Base-by-base conservation (phyloP, 352 stramenopile species). In the Globisporangium canariense region DNA sequence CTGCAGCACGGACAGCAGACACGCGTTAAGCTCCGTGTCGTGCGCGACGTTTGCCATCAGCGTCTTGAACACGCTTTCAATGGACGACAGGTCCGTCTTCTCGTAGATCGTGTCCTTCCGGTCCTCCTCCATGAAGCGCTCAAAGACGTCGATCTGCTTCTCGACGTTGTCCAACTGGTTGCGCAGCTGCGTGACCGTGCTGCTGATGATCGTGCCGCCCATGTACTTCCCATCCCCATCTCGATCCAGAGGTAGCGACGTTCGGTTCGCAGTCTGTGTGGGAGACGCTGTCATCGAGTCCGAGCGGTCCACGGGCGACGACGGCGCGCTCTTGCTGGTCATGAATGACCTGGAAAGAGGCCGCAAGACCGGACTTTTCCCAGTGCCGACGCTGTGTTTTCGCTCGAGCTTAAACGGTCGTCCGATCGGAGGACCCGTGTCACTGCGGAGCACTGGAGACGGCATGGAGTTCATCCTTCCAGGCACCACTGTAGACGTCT, bases 91-190 rank as follows among this genome's bases (percentile, higher is more conserved):
- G 63, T 94, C 86, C 6, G 86, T 94, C 40, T 81, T 71, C 51
- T 90, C 82, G 69, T 90, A 94, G 59, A 94, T 90, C 13, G 86
- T 93, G 65, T 93, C 80, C 73, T 93, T 93, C 14, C 86, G 86
- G 61, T 94, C 86, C 46, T 94, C 86, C 60, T 93, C 86, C 86
- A 93, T 93, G 52, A 94, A 94, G 16, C 84, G 78, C 62, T 94
- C 86, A 57, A 94, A 94, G 49, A 94, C 86, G 66, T 94, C 86
- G 51, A 94, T 94, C 59, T 94, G 86, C 61, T 92, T 93, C 60
- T 94, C 86, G 77, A 94, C 89, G 62, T 91, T 94, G 71, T 94
- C 86, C 20, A 94, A 63, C 50, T 94, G 86, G 53, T 85, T 91
- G 4, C 86, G 82, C 55, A 94, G 69, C 62, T 93, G 81, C 11